Conservation (phyloP, 2,329 filamentous ascomycete genomes). For the Diaporthe eres region DNA sequence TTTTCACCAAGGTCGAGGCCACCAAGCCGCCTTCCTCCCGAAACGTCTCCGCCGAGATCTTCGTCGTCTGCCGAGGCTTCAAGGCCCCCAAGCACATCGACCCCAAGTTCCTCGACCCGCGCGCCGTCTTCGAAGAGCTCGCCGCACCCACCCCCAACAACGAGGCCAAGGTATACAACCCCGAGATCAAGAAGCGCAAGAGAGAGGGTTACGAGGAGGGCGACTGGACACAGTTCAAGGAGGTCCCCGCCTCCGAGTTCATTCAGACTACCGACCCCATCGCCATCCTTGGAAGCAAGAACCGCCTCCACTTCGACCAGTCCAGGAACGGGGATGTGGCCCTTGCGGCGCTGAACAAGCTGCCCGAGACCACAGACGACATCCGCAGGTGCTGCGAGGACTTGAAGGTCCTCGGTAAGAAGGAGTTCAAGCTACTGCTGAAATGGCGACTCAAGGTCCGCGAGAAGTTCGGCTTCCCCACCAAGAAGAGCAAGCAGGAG, state of each 20-base stretch:
- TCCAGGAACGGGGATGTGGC: slow-evolving; percentile 87
- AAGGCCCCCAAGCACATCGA: slow-evolving; percentile 96
- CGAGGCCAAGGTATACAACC: slow-evolving; percentile 98
- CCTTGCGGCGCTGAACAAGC: slow-evolving; percentile 84
- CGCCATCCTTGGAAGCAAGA: slow-evolving; percentile 87
- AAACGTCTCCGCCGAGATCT: slow-evolving; percentile 98
- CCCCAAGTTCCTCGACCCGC: slow-evolving; percentile 90
- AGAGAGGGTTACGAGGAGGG: slow-evolving; percentile 98
- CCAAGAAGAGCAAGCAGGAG: slow-evolving; percentile 73
- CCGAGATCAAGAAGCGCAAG: slow-evolving; percentile 97
- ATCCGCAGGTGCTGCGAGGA: slow-evolving; percentile 84
- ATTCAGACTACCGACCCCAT: slow-evolving; percentile 96
- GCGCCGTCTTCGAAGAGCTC: slow-evolving; percentile 93
- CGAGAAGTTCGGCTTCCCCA: slow-evolving; percentile 89
- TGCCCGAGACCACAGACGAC: slow-evolving; percentile 89
- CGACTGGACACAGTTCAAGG: slow-evolving; percentile 93
- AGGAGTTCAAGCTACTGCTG: slow-evolving; percentile 92
- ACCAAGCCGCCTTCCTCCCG: slow-evolving; percentile 96
- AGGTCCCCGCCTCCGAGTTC: slow-evolving; percentile 89
- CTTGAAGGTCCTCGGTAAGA: slow-evolving; percentile 90
- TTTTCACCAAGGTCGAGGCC: slow-evolving; percentile 95
- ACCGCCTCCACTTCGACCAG: slow-evolving; percentile 87
- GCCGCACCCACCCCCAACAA: slow-evolving; percentile 89
- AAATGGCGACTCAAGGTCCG: slow-evolving; percentile 91
- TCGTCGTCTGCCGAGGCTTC: slow-evolving; percentile 95